Evolutionary conservation across 139 green algal genomes (phyloP), one percentile per base, ranked within the genome.

Genomic region (Eudorina sp.): DNA sequence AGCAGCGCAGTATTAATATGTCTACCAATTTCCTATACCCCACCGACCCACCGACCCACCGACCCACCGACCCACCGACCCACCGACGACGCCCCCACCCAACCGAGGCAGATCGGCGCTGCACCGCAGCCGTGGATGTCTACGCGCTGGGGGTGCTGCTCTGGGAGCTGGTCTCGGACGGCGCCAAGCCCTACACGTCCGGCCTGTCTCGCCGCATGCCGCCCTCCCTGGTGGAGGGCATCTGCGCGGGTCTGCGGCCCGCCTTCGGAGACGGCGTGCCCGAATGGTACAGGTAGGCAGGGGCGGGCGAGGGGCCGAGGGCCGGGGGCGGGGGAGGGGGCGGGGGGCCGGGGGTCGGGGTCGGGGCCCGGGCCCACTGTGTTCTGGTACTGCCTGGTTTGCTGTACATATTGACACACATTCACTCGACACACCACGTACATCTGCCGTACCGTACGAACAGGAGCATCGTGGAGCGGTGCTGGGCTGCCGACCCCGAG

Each of bases 211-310:
- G 70, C 34, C 70, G 70, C 13, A 40, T 78, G 70, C 70, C 70
- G 1, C 21, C 70, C 0, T 78, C 70, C 5, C 70, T 78, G 70
- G 41, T 78, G 70, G 70, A 78, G 70, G 70, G 70, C 70, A 78
- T 78, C 41, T 78, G 70, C 70, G 70, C 70, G 23, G 70, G 70
- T 0, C 70, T 78, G 41, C 70, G 70, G 41, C 70, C 70, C 8
- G 70, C 70, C 18, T 78, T 78, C 23, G 70, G 38, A 2, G 70
- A 78, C 70, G 38, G 41, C 70, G 70, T 78, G 41, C 70, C 70
- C 40, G 70, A 78, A 4, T 78, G 38, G 31, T 78, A 78, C 70
- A 55, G 69, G 69, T 77, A n/a, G n/a, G n/a, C n/a, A n/a, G n/a
- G n/a, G n/a, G 51, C 51, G 51, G 51, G 51, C 51, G 51, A 16